Base-by-base conservation (phyloP, 345 rosid species). In the Dipteronia sinensis region DNA sequence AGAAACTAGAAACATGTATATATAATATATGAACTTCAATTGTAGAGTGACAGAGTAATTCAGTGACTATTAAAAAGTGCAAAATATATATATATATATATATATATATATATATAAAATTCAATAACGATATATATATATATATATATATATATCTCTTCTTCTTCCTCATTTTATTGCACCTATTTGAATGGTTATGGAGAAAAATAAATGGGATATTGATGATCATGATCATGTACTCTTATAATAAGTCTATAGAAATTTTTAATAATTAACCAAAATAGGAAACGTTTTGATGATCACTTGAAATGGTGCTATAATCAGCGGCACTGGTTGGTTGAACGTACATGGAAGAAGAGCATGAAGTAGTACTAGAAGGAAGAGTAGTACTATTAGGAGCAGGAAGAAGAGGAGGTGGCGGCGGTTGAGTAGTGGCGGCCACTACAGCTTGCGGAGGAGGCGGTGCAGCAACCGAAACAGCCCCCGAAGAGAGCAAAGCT, bases 281-380 rank as follows among this genome's bases (percentile, higher is more conserved):
- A 75, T 88, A 93, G 20, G 97, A 80, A 78, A 87, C 85, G 83
- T 93, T 88, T 68, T 90, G 38, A 34, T 34, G 38, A 34, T 34
- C 93, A 80, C 84, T 89, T 31, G 92, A 85, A 83, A 90, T 90
- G 77, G 85, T 81, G 80, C 84, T 87, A 70, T 86, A 95, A 77
- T 90, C 93, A 11, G 85, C 73, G 4, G 79, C 59, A 65, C 65
- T 65, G 65, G 79, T 76, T 2, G 85, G 83, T 46, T 86, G 89
- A 23, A 85, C 76, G 75, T 89, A 91, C 84, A 86, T 72, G 75
- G 92, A 87, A 82, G 90, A 87, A 77, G 95, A 82, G 42, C 92
- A 83, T 47, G 87, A 77, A 72, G 85, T 27, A 55, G 88, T 16
- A 59, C 25, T 59, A 59, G 64, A 20, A n/a, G 64, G 64, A 59